These are phyloP conservation scores for Pseudocercospora cruenta DNA, from an alignment of 2,329 filamentous ascomycete species.

Conservation along the genomic window DNA sequence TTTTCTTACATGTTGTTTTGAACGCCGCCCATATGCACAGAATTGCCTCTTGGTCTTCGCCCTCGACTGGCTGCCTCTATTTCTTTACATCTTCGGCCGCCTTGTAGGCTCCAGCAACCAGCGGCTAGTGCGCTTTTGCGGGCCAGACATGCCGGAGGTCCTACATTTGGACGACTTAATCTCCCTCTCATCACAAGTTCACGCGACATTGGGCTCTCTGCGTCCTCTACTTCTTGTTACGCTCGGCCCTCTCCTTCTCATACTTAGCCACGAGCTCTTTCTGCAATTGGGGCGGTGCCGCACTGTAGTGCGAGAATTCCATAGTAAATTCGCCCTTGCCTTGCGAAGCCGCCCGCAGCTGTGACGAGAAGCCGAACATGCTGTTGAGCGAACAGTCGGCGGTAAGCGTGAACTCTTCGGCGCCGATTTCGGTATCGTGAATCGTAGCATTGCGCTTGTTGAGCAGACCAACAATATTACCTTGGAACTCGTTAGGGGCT, in stretches of 20 bases:
- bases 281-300: conserved; percentile 87
- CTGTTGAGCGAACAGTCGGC: conserved; percentile 92
- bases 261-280: conserved; percentile 71
- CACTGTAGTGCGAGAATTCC: conserved; percentile 96
- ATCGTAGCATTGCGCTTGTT: conserved; percentile 97
- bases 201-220: background rate
- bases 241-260: conserved; percentile 67
- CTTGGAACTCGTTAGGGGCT: conserved; percentile 95
- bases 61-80: too few relatives aligned
- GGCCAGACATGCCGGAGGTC: too few relatives aligned
- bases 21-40: conserved; percentile 7
- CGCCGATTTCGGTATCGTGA: conserved; percentile 89
- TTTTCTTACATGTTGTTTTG: background rate
- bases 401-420: conserved; percentile 89
- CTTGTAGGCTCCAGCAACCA: too few relatives aligned
- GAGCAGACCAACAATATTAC: conserved; percentile 88
- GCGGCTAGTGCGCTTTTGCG: too few relatives aligned
- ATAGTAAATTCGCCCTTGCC: conserved; percentile 98
- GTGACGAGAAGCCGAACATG: conserved; percentile 97
- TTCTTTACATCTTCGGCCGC: too few relatives aligned
- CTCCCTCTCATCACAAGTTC: too few relatives aligned
- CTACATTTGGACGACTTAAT: too few relatives aligned
- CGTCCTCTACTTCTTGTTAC: conserved; percentile 59
- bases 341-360: conserved; percentile 89
- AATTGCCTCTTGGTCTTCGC: too few relatives aligned